Evolutionary conservation across 495 filamentous ascomycete species (phyloP), one percentile per base, ranked within the genome.

Genomic region (Aspergillus taichungensis): DNA sequence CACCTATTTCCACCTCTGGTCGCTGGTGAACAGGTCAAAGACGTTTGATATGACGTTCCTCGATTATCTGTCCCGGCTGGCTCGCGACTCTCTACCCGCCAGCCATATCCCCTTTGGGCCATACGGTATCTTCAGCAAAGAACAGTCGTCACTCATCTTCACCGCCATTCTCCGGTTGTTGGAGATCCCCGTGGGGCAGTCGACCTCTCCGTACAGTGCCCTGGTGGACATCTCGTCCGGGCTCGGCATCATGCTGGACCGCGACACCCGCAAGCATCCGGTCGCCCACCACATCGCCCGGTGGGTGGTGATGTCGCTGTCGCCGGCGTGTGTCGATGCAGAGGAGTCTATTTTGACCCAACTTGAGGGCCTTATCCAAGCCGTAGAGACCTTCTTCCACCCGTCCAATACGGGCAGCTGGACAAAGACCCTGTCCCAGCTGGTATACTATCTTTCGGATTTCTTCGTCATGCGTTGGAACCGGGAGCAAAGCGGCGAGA

Each of bases 381-480:
- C 88, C 10, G 84, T 97, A 37, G 92, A 99, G 60, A 99, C 92
- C 2, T 99, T 97, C 67, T 99, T 95, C 72, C 92, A 99, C 52
- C 92, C 92, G 12, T 97, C 94, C 8, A 99, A 99, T 61, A 87
- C 92, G 37, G 92, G 92, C 7, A 67, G 59, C 33, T 99, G 92
- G 92, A 95, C 91, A 0, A 87, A 82, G 58, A 88, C 87, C 39
- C 68, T 99, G 12, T 82, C 87, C 0, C 90, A 96, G 56, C 71
- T 99, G 38, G 84, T 94, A 24, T 96, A 85, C 63, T 96, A 94
- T 63, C 74, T 97, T 3, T 82, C 88, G 6, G 92, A 99, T 60
- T 90, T 95, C 56, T 99, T 99, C 56, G 86, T 97, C 28, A 95
- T 95, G 74, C 83, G 92, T 28, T 97, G 89, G 89, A 95, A 97